Conservation (phyloP, 2,329 filamentous ascomycete species). For the Alternaria ventricosa region DNA sequence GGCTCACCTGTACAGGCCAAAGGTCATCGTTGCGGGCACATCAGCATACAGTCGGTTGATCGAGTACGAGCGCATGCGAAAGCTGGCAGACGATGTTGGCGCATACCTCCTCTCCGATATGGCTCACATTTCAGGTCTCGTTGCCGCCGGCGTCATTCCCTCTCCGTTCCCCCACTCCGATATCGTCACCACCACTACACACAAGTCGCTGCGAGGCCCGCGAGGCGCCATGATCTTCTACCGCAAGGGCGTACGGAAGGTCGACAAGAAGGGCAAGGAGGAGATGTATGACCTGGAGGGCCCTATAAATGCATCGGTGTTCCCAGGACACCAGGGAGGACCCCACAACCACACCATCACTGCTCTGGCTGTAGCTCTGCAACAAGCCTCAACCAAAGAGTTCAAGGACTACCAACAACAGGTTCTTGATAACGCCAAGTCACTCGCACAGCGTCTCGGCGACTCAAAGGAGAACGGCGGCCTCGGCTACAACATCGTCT, state of each 20-base stretch:
- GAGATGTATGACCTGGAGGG: conserved; percentile 93
- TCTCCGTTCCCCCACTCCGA: conserved; percentile 93
- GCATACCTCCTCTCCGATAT: conserved; percentile 97
- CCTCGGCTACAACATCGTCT: conserved; percentile 91
- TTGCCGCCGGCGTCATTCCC: conserved; percentile 90
- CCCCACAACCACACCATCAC: conserved; percentile 99
- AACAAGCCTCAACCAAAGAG: conserved; percentile 88
- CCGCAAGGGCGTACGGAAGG: conserved; percentile 92
- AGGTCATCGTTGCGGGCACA: conserved; percentile 94
- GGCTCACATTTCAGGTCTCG: conserved; percentile 97
- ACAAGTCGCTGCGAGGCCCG: conserved; percentile 97
- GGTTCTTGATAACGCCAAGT: conserved; percentile 92
- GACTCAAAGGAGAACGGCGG: conserved; percentile 73
- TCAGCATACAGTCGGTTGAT: conserved; percentile 98
- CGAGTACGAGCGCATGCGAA: conserved; percentile 94
- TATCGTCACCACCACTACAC: conserved; percentile 96
- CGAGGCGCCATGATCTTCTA: conserved; percentile 99
- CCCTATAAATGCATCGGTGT: conserved; percentile 98
- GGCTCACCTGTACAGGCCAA: conserved; percentile 90
- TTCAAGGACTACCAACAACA: conserved; percentile 95
- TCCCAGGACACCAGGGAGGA: conserved; percentile 97
- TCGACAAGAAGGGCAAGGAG: conserved; percentile 89
- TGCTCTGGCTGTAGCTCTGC: conserved; percentile 89
- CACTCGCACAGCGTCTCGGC: conserved; percentile 73
- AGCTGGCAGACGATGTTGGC: conserved; percentile 91